These are phyloP conservation scores for Skeletonema costatum DNA, from an alignment of 108 stramenopile species.

Conservation along the genomic window DNA sequence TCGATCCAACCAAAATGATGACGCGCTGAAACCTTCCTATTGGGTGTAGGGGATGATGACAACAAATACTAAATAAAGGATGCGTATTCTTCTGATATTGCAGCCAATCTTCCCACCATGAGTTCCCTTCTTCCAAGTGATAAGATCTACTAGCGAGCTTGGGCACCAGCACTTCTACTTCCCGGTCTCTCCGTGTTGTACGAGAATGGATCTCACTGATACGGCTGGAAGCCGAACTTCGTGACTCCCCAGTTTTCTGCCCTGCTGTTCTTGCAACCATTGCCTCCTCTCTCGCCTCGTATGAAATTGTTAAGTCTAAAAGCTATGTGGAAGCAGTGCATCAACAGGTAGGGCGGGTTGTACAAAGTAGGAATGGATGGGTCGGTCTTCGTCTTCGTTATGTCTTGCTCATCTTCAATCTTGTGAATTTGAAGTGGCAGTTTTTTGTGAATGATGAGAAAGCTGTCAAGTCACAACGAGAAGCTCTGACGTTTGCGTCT, in stretches of 20 bases:
- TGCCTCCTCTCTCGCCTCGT: no score
- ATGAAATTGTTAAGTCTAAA: no score
- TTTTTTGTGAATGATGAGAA: no score
- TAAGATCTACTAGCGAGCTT: constrained; percentile 53
- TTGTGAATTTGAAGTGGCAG: no score
- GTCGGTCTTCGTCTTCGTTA: no score
- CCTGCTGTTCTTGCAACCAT: neutral
- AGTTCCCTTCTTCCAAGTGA: constrained; percentile 64
- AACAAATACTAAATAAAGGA: constrained; percentile 82
- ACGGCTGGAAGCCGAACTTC: neutral
- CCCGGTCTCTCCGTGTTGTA: constrained; percentile 1
- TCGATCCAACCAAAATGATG: constrained; percentile 66
- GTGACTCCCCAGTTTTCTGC: no score
- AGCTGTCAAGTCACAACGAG: no score
- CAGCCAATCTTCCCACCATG: constrained; percentile 70
- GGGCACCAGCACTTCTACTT: constrained; percentile 19
- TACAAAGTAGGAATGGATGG: no score
- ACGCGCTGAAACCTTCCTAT: constrained; percentile 58
- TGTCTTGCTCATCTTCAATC: no score
- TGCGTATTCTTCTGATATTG: constrained; percentile 82
- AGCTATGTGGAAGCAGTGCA: neutral
- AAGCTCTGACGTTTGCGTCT: no score
- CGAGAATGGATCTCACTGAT: neutral
- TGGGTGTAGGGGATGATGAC: constrained; percentile 73
- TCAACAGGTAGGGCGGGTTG: no score